These are phyloP conservation scores for Lentithecium fluviatile DNA, from an alignment of 495 filamentous ascomycete species.

Conservation along the genomic window DNA sequence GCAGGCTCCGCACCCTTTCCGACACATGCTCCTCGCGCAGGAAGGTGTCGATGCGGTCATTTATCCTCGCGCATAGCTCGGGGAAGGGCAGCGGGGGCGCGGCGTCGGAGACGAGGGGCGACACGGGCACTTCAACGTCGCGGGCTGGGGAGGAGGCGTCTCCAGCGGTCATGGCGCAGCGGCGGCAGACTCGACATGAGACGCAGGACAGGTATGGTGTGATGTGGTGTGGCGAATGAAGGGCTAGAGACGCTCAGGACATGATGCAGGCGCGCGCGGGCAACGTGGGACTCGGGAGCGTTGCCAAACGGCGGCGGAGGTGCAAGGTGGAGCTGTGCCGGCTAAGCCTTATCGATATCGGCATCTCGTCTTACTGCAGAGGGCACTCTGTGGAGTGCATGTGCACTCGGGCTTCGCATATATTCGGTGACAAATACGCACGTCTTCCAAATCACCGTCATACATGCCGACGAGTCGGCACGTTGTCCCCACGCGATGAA, in stretches of 20 bases:
- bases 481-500: too few relatives aligned
- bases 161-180: constrained; percentile 28
- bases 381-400: too few relatives aligned
- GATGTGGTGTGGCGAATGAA: not conserved
- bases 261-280: too few relatives aligned
- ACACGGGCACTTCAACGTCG: not conserved
- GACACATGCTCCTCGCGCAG: constrained; percentile 58
- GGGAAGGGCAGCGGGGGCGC: constrained; percentile 34
- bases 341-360: too few relatives aligned
- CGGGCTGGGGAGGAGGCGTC: not conserved
- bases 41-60: constrained; percentile 66
- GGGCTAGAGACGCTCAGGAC: not conserved
- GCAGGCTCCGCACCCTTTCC: constrained; percentile 61
- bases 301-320: too few relatives aligned
- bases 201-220: constrained; percentile 9
- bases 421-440: too few relatives aligned
- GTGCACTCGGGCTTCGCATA: too few relatives aligned
- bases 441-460: too few relatives aligned
- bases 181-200: constrained; percentile 32
- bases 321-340: too few relatives aligned
- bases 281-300: too few relatives aligned
- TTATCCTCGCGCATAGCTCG: constrained; percentile 58
- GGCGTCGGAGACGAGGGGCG: constrained; percentile 29
- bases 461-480: too few relatives aligned
- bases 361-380: too few relatives aligned